Conservation (phyloP, 352 stramenopile species). For the Pythium myriotylum region DNA sequence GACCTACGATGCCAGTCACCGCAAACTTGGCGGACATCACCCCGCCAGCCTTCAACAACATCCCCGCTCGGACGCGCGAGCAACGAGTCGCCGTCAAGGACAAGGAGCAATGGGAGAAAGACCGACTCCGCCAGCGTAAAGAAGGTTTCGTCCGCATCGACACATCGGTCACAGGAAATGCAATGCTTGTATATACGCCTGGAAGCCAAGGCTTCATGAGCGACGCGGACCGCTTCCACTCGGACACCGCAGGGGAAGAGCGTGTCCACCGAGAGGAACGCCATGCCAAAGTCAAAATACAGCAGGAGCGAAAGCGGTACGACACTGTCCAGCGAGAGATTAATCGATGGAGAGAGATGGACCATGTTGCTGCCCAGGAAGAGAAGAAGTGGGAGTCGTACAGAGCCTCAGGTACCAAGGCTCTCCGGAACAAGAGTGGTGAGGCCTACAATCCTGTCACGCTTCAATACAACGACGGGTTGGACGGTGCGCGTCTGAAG, state of each 20-base stretch:
- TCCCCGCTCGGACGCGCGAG: slow-evolving; percentile 63
- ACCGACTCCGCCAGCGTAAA: slow-evolving; percentile 61
- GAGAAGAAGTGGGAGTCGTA: slow-evolving; percentile 67
- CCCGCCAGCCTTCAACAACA: slow-evolving; percentile 72
- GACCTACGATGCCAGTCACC: slow-evolving; percentile 6
- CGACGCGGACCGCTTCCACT: slow-evolving; percentile 89
- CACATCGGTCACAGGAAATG: slow-evolving; percentile 60
- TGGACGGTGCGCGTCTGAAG: slow-evolving; percentile 73
- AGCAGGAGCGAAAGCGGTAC: slow-evolving; percentile 67
- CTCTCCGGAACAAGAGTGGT: slow-evolving; percentile 83
- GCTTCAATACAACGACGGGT: slow-evolving; percentile 86
- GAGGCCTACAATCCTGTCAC: slow-evolving; percentile 90
- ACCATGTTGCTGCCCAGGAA: slow-evolving; percentile 59
- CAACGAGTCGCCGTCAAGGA: slow-evolving; percentile 71
- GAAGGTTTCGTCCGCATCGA: slow-evolving; percentile 73
- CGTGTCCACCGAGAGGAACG: slow-evolving; percentile 57
- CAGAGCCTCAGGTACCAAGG: slow-evolving; percentile 74
- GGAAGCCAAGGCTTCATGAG: slow-evolving; percentile 79
- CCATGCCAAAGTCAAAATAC: slow-evolving; percentile 48
- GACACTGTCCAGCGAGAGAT: slow-evolving; percentile 74
- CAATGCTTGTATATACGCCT: slow-evolving; percentile 68
- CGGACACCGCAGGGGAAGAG: slow-evolving; percentile 88
- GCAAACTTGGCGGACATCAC: background rate
- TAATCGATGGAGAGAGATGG: slow-evolving; percentile 85
- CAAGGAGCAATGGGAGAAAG: slow-evolving; percentile 83